Evolutionary conservation across 2,329 filamentous ascomycete species (phyloP).

Genomic region (Xylariaceae sp.): DNA sequence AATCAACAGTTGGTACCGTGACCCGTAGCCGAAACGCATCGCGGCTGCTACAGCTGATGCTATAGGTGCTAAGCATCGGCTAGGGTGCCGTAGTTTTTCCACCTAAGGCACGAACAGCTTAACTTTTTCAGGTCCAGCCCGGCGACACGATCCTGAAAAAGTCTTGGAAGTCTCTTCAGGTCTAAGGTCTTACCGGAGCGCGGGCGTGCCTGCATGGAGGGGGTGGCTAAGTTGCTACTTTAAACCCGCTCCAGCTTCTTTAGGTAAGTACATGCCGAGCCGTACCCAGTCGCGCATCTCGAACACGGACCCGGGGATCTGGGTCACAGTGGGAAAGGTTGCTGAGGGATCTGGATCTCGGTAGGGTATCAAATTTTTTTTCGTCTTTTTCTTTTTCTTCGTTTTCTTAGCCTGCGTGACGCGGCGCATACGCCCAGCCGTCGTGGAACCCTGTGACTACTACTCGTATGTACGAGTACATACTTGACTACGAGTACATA

Average conservation of each 20-base stretch:
- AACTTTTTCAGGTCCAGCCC: no score
- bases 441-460: not conserved
- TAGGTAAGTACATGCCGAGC: not conserved
- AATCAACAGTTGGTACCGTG: not conserved
- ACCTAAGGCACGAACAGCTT: not conserved
- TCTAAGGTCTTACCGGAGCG: no score
- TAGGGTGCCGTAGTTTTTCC: no score
- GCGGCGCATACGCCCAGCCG: not conserved
- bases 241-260: not conserved
- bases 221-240: no score
- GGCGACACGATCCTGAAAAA: no score
- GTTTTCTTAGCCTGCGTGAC: no score
- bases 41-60: not conserved
- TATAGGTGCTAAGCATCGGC: no score
- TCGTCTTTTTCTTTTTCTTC: not conserved
- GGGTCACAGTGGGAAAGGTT: not conserved
- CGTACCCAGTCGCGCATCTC: not conserved
- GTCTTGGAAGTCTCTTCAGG: no score
- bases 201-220: no score
- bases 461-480: no score
- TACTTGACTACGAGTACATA: no score
- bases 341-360: not conserved
- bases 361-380: not conserved
- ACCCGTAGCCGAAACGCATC: not conserved
- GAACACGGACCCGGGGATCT: not conserved